Evolutionary conservation across 2,329 filamentous ascomycete species (phyloP), one percentile per base, ranked within the genome.

Genomic region (Gyromitra esculenta): DNA sequence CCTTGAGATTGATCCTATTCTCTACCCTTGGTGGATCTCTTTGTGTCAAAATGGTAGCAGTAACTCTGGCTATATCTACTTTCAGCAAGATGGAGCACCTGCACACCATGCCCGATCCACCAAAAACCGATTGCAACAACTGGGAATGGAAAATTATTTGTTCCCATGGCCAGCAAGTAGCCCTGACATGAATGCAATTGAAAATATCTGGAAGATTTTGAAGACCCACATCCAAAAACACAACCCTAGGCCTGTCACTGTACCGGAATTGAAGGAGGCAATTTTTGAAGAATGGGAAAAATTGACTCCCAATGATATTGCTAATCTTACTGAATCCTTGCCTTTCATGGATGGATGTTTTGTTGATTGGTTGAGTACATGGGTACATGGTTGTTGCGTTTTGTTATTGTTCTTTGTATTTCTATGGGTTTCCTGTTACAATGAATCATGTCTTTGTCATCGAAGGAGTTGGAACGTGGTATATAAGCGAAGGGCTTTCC

Each of bases 171-270:
- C 43, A 54, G 5, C 63, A 5, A 5, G 11, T 21, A 50, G 43
- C 8, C 73, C 66, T 0, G 66, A 65, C 37, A 43, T 75, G 45
- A 71, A 56, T 35, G 37, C 15, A 2, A 75, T 75, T 37, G 57
- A 75, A 21, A 39, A 48, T 43, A 21, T 75, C 6, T 75, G 56
- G 56, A 48, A 37, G 6, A 52, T 62, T 3, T 15, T 71, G 11
- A 71, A 75, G 37, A 4, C 3, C 6, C 21, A n/a, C 2, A 60
- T 75, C 3, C 37, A 62, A 2, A 52, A 39, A 15, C 13, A 41
- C 9, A 18, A 31, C 2, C 21, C 13, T 5, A 18, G 37, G 15
- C 64, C 71, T 6, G 31, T 54, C 5, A 75, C 65, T 11, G 35
- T 50, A 15, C 31, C 7, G 0, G 11, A 35, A 7, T 35, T 74